Evolutionary conservation across 768 basidiomycete species (phyloP), one percentile per base, ranked within the genome.

Genomic region (Arthromyces matolae): DNA sequence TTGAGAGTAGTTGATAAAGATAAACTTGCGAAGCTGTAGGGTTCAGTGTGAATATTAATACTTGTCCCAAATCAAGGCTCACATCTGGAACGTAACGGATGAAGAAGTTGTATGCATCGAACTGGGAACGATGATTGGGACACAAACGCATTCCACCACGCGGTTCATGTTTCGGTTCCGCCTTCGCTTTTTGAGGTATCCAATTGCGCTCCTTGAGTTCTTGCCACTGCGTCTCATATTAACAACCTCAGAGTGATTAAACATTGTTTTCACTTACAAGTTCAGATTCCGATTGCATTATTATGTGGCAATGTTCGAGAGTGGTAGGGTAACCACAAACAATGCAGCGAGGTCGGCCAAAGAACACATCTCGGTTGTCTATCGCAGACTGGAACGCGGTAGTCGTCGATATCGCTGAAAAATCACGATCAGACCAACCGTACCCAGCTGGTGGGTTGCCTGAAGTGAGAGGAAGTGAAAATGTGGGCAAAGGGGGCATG

Each of bases 1-100:
- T 42, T 42, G 48, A 34, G 64, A 60, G 38, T 61, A 66, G 52
- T 70, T 65, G 46, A 71, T 42, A 8, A 68, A 48, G 14, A 71
- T 51, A 29, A 61, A 65, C 45, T 58, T 60, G 19, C 46, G 40
- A 34, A 50, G 39, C 56, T 60, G 50, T 53, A 54, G n/a, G n/a
- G n/a, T 47, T 13, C 40, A 34, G 32, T 62, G 39, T 28, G 52
- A 47, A 41, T 49, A 51, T 29, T 27, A 35, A 22, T 51, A 36
- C n/a, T n/a, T 57, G 42, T 20, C 12, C 47, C 42, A 52, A 45
- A 50, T 40, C 35, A 37, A 54, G 51, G 48, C 61, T 58, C 48
- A 61, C 64, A 13, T 60, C 48, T 1, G 61, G 61, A 14, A 55
- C 9, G 54, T 46, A 66, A 20, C 60, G 60, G 7, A 65, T 64